Evolutionary conservation across 1,284 basidiomycete species (phyloP).

Genomic region (Heliocybe sulcata): DNA sequence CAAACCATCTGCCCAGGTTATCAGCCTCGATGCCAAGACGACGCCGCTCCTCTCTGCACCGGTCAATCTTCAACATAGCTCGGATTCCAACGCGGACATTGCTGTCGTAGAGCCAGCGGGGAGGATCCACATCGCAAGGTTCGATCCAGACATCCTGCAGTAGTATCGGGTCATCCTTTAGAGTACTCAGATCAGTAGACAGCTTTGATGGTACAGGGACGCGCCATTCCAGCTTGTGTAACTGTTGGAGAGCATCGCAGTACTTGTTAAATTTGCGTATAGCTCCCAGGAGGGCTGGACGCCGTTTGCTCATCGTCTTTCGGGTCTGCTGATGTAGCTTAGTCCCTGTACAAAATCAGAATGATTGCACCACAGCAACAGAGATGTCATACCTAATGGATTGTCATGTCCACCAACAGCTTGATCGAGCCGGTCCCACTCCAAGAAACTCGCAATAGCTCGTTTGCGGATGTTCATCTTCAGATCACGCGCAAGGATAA

Average conservation of each 20-base stretch:
- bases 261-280: slow-evolving; percentile 29
- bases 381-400: slow-evolving; percentile 20
- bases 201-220: slow-evolving; percentile 26
- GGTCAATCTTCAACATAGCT: too few species aligned
- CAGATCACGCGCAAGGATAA: slow-evolving; percentile 25
- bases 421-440: slow-evolving; percentile 28
- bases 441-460: slow-evolving; percentile 27
- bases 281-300: slow-evolving; percentile 21
- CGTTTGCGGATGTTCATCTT: slow-evolving; percentile 30
- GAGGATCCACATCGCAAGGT: too few species aligned
- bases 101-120: too few species aligned
- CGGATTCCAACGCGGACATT: too few species aligned
- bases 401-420: slow-evolving; percentile 23
- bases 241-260: slow-evolving; percentile 18
- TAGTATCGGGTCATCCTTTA: slow-evolving; percentile 14
- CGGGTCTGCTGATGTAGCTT: slow-evolving; percentile 29
- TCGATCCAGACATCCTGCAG: too few species aligned
- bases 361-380: too few species aligned
- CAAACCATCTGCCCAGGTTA: slow-evolving; percentile 29
- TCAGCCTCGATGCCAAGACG: too few species aligned
- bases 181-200: slow-evolving; percentile 18
- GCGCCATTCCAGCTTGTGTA: slow-evolving; percentile 16
- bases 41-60: too few species aligned
- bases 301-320: slow-evolving; percentile 23
- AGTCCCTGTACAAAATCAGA: slow-evolving; percentile 18